Evolutionary conservation across 495 filamentous ascomycete genomes (phyloP), one percentile per base, ranked within the genome.

Genomic region (Aspergillus ostianus): DNA sequence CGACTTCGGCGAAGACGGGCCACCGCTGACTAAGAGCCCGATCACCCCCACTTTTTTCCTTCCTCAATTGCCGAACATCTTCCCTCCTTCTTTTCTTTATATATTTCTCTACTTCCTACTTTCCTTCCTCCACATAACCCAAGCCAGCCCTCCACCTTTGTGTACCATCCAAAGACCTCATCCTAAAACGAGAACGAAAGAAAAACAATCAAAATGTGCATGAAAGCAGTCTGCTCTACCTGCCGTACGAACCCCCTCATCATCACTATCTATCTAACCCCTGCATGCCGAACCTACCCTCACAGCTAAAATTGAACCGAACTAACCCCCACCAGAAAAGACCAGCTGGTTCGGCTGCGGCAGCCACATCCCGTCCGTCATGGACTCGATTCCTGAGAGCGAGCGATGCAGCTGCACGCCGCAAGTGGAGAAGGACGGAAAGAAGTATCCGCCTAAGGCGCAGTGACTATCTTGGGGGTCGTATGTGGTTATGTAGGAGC

Each of bases 261-360:
- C 21, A 26, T 26, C 23, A 26, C 29, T 41, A 26, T 30, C 20
- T 50, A 12, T 52, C 19, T 21, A 47, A 26, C 2, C 19, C 46
- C n/a, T n/a, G n/a, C n/a, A n/a, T n/a, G n/a, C n/a, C n/a, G n/a
- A n/a, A n/a, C n/a, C n/a, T n/a, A n/a, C n/a, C n/a, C n/a, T n/a
- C n/a, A n/a, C 45, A 1, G 18, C 4, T n/a, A 12, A 41, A 26
- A 19, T 51, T 51, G 15, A 18, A 13, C 20, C 60, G 64, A 53
- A 48, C 18, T 49, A 44, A 47, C 13, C 13, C 36, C 20, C 18
- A 61, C 2, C 56, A 91, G 89, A 82, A 55, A 87, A 90, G 61
- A 70, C 74, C 56, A 83, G 86, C 51, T 92, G 89, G 89, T 80
- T 72, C 62, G 89, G 89, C 57, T 92, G 90, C 74, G 89, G 89